Conservation (phyloP, 805 yeast genomes). For the Blastobotrys muscicola region DNA sequence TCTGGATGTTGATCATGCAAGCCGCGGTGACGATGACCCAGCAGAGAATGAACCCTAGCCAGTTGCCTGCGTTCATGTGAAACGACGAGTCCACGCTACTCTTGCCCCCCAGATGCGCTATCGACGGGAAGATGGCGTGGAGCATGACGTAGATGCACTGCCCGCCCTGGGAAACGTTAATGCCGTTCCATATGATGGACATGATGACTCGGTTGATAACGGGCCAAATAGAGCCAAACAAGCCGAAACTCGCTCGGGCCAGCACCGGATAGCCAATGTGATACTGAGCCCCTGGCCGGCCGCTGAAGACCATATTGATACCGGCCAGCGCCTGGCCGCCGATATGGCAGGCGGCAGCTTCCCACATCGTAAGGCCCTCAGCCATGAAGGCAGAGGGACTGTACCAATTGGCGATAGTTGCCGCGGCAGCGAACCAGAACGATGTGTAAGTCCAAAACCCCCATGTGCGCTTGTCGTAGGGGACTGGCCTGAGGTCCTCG, state of each 20-base stretch:
- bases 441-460: slow-evolving; percentile 7
- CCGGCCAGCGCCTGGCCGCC: slow-evolving; percentile 11
- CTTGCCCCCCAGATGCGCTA: slow-evolving; percentile 2
- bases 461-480: slow-evolving; percentile 8
- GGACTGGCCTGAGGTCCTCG: slow-evolving; percentile 9
- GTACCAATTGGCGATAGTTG: slow-evolving; percentile 11
- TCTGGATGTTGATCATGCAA: slow-evolving; percentile 9
- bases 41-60: slow-evolving; percentile 9
- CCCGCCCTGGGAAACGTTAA: slow-evolving; percentile 11
- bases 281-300: slow-evolving; percentile 13
- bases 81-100: too few species aligned
- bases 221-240: slow-evolving; percentile 12
- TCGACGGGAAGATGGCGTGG: slow-evolving; percentile 8
- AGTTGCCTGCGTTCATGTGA: slow-evolving; percentile 9
- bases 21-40: slow-evolving; percentile 5
- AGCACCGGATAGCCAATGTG: slow-evolving; percentile 14
- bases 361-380: slow-evolving; percentile 8
- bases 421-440: slow-evolving; percentile 12
- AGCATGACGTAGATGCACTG: slow-evolving; percentile 12
- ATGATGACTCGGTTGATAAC: slow-evolving; percentile 8
- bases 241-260: slow-evolving; percentile 11
- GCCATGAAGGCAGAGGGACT: slow-evolving; percentile 8
- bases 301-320: slow-evolving; percentile 7
- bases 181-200: slow-evolving; percentile 12
- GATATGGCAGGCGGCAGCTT: slow-evolving; percentile 11